Conservation (phyloP, 1,284 basidiomycete genomes). For the Microbotryum silenes-acaulis region DNA sequence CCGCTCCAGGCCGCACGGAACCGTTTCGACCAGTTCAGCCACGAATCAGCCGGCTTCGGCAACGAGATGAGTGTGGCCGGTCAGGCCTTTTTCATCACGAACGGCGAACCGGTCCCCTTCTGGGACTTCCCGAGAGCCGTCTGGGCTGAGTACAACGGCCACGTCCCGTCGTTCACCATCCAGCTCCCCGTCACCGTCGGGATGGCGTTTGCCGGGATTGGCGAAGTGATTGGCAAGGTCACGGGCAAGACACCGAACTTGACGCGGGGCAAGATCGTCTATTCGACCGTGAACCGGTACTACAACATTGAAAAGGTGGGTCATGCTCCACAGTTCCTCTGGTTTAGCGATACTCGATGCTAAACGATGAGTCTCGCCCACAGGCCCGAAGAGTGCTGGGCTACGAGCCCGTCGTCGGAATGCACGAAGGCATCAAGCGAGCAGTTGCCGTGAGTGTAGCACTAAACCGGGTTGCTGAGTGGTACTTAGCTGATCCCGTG, state of each 20-base stretch:
- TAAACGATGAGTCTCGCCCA: not conserved
- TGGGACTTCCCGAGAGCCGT: slow-evolving; percentile 86
- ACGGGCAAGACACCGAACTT: slow-evolving; percentile 77
- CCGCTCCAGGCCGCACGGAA: slow-evolving; percentile 44
- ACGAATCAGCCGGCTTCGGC: slow-evolving; percentile 34
- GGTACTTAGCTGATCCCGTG: too few species aligned
- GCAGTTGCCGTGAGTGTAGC: slow-evolving; percentile 47
- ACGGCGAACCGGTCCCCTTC: slow-evolving; percentile 91
- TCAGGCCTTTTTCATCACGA: slow-evolving; percentile 94
- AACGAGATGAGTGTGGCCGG: slow-evolving; percentile 52
- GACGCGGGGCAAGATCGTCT: slow-evolving; percentile 71
- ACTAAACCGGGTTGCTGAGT: too few species aligned
- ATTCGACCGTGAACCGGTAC: slow-evolving; percentile 55
- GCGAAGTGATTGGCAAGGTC: slow-evolving; percentile 59
- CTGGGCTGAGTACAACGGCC: slow-evolving; percentile 65
- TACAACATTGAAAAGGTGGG: slow-evolving; percentile 81
- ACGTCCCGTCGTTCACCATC: slow-evolving; percentile 51
- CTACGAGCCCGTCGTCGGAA: slow-evolving; percentile 81
- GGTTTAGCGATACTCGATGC: not conserved
- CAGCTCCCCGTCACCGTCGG: slow-evolving; percentile 61
- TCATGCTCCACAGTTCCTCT: not conserved
- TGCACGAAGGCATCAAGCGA: slow-evolving; percentile 77
- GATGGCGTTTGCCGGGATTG: slow-evolving; percentile 50
- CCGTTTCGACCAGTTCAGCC: slow-evolving; percentile 50
- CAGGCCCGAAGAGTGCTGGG: slow-evolving; percentile 74